Percentiles rank a stretch among this genome's conserved stretches.
phyloP scores from a whole-genome alignment of 2,329 filamentous ascomycete genomes.

The Xylaria sp. region DNA sequence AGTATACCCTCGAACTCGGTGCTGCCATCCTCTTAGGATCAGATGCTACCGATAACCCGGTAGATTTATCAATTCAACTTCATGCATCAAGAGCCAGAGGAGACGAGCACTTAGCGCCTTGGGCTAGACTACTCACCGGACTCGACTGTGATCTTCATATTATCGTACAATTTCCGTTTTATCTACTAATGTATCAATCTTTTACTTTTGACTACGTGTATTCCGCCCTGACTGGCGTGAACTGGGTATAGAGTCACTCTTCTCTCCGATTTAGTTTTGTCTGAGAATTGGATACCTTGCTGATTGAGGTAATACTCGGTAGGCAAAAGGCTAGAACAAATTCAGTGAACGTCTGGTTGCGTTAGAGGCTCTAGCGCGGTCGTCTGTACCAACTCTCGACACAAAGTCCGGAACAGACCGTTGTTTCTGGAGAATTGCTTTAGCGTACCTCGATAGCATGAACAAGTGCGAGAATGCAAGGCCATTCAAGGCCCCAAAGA shows the following conservation, averaged over 20 bases:
- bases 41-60: no score
- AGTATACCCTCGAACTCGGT: no score
- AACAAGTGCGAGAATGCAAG: background rate
- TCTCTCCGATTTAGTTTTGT: no score
- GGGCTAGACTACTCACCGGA: background rate
- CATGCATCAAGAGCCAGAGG: background rate
- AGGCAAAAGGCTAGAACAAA: background rate
- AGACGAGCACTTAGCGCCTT: background rate
- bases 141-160: background rate
- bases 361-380: background rate
- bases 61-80: no score
- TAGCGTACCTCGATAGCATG: background rate
- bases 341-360: background rate
- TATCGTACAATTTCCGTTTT: background rate
- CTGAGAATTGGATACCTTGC: background rate
- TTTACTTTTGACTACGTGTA: background rate
- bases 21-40: no score
- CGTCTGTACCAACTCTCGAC: slow-evolving; percentile 1
- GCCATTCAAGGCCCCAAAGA: background rate
- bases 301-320: background rate
- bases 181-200: background rate
- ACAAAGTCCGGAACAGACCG: background rate
- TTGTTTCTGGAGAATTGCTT: slow-evolving; percentile 4
- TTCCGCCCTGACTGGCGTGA: background rate
- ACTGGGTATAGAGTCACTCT: background rate